Evolutionary conservation across 805 yeast genomes (phyloP), one percentile per base, ranked within the genome.

Genomic region (Kodamaea fukazawae): DNA sequence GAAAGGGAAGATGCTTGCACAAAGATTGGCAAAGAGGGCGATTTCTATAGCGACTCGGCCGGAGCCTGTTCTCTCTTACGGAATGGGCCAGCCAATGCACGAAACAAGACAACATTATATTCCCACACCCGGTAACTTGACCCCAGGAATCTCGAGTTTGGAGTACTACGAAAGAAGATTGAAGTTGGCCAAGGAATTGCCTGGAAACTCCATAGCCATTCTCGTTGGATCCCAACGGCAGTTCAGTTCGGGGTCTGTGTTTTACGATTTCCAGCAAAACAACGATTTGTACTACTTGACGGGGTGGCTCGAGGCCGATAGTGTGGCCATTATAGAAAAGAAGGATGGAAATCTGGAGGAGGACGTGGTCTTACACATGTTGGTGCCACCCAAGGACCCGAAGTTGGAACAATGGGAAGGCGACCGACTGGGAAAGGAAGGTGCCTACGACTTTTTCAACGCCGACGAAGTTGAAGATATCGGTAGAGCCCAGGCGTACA

Each of bases 361-460:
- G 17, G 76, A 79, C 36, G 69, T 78, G 26, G 58, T 74, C 7
- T 76, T 86, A 48, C 91, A 86, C 50, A 75, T 93, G 83, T 65
- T 89, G 36, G 96, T 91, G 2, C 96, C 89, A 2, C 89, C 88
- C 11, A 83, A 84, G 56, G 85, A 90, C 55, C 75, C 79, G 4
- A 71, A 70, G 35, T 78, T 76, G 15, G 99, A 93, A 62, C 78
- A 83, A 47, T 93, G 99, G 99, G 97, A 91, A 51, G 99, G 99
- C 9, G 82, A 78, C 32, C 76, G 95, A 51, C 83, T 95, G 12
- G 99, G 99, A 1, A 73, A 81, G 3, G 78, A 81, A 34, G 96
- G 95, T 11, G 96, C 83, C 0, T 65, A 63, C 29, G 91, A 88
- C 36, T 78, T 81, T 33, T 93, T 93, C 66, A 93, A 91, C 57